These are phyloP conservation scores for Ustilago trichophora DNA, from an alignment of 1,284 basidiomycete species.

Conservation along the genomic window DNA sequence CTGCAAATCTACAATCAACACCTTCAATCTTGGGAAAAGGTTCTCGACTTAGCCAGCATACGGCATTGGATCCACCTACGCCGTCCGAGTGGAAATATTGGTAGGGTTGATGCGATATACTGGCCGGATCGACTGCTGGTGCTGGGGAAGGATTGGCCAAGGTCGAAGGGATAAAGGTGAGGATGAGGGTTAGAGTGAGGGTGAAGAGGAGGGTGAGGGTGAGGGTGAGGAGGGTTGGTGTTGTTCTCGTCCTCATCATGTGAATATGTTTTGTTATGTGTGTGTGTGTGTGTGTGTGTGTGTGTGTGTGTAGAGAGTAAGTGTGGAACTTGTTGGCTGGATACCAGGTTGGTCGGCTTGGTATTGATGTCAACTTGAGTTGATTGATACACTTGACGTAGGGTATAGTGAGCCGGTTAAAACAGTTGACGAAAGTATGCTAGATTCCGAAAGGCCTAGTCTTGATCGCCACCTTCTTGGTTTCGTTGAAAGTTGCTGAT, in stretches of 20 bases:
- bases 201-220: neutral
- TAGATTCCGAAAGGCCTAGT: too few relatives aligned
- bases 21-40: conserved; percentile 26
- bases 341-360: too few relatives aligned
- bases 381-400: too few relatives aligned
- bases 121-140: conserved; percentile 1
- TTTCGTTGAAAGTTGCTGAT: too few relatives aligned
- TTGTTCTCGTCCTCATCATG: neutral
- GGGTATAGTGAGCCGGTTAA: too few relatives aligned
- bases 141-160: neutral
- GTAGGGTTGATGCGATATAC: conserved; percentile 17
- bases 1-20: conserved; percentile 22
- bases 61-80: conserved; percentile 19
- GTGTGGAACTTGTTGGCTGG: neutral
- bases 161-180: neutral
- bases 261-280: neutral
- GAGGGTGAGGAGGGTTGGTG: neutral
- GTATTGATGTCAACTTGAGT: neutral
- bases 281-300: neutral
- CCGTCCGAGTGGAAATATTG: conserved; percentile 39
- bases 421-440: too few relatives aligned
- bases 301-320: neutral
- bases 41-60: conserved; percentile 27
- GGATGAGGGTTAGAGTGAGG: neutral
- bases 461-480: too few relatives aligned